phyloP scores from a whole-genome alignment of 306 rosid genomes.

The Purshia tridentata region DNA sequence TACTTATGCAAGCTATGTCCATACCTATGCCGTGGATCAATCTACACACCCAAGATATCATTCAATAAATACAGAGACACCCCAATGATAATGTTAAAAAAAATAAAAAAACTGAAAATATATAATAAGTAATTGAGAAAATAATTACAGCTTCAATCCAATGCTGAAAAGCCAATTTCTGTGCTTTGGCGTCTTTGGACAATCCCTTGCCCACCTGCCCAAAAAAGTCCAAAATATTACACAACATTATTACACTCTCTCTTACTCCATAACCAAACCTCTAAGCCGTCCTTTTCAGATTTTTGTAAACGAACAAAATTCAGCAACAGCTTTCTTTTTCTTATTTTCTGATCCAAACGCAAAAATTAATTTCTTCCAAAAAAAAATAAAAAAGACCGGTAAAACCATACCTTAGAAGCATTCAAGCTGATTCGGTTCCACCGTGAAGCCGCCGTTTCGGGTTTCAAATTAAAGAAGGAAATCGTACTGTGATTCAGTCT shows the following conservation, averaged over 20 bases:
- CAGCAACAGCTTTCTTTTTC: neutral
- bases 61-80: constrained; percentile 2
- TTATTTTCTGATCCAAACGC: neutral
- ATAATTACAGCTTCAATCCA: constrained; percentile 92
- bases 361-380: neutral
- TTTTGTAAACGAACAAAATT: neutral
- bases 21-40: constrained; percentile 95
- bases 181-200: constrained; percentile 83
- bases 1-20: constrained; percentile 89
- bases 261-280: neutral
- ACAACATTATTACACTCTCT: neutral
- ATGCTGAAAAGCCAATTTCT: constrained; percentile 90
- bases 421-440: constrained; percentile 71
- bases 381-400: too few relatives aligned
- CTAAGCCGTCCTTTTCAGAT: constrained; percentile 16
- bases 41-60: constrained; percentile 38
- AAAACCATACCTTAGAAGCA: constrained; percentile 66
- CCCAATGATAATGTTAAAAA: neutral
- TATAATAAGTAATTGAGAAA: neutral
- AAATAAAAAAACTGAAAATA: neutral
- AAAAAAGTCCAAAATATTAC: constrained; percentile 9
- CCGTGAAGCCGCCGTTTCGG: constrained; percentile 59
- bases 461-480: constrained; percentile 71
- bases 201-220: constrained; percentile 88
- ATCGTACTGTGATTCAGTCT: constrained; percentile 70